Conservation (phyloP, 2,329 filamentous ascomycete species). For the Ophiosphaerella herpotricha region DNA sequence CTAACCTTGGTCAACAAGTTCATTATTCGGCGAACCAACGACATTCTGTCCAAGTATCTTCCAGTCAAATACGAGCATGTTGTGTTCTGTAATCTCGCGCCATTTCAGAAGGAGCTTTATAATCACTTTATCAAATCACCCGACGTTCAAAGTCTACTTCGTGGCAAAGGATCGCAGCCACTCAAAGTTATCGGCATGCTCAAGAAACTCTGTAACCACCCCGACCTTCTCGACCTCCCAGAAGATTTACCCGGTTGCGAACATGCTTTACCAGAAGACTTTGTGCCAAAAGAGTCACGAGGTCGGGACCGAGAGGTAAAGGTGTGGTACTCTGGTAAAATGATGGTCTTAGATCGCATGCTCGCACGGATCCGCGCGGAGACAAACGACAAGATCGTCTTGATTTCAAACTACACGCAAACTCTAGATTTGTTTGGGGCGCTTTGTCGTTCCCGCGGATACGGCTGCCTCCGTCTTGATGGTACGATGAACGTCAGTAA, state of each 20-base stretch:
- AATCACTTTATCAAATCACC: slow-evolving; percentile 97
- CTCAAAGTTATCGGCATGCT: slow-evolving; percentile 95
- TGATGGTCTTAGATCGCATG: slow-evolving; percentile 98
- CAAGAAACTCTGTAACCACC: slow-evolving; percentile 98
- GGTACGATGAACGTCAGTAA: slow-evolving; percentile 98
- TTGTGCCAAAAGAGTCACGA: slow-evolving; percentile 81
- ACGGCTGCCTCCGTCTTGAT: slow-evolving; percentile 87
- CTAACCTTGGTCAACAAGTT: slow-evolving; percentile 93
- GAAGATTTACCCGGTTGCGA: slow-evolving; percentile 89
- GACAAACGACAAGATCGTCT: slow-evolving; percentile 98
- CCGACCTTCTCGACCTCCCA: slow-evolving; percentile 83
- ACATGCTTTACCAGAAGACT: slow-evolving; percentile 79
- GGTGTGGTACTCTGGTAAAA: slow-evolving; percentile 96
- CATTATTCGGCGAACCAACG: slow-evolving; percentile 96
- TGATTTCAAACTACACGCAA: slow-evolving; percentile 98
- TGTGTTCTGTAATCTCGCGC: slow-evolving; percentile 93
- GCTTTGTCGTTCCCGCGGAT: slow-evolving; percentile 81
- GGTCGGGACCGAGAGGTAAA: slow-evolving; percentile 92
- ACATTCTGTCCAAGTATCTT: slow-evolving; percentile 95
- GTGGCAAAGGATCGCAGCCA: slow-evolving; percentile 93
- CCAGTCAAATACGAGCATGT: slow-evolving; percentile 99
- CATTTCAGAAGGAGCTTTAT: slow-evolving; percentile 91
- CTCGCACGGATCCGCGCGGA: slow-evolving; percentile 91
- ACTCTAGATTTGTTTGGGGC: slow-evolving; percentile 94
- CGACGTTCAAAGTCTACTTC: slow-evolving; percentile 87